Evolutionary conservation across 2,329 filamentous ascomycete species (phyloP).

Genomic region (Didymella exigua): DNA sequence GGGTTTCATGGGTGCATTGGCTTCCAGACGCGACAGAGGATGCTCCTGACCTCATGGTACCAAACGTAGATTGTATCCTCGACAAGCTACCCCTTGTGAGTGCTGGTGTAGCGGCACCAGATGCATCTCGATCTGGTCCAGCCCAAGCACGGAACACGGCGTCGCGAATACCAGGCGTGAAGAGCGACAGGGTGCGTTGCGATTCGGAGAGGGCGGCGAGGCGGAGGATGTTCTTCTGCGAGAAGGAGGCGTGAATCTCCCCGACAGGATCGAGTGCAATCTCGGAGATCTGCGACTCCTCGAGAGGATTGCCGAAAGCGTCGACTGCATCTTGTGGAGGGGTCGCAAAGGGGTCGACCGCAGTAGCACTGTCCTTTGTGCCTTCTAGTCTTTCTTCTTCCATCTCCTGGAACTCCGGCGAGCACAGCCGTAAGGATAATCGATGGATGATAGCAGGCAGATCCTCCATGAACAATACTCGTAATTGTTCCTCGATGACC

Average conservation of each 20-base stretch:
- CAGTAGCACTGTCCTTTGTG: constrained; percentile 60
- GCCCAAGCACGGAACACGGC: constrained; percentile 94
- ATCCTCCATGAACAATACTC: constrained; percentile 97
- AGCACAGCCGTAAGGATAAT: constrained; percentile 85
- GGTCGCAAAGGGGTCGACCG: constrained; percentile 80
- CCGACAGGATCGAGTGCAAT: constrained; percentile 78
- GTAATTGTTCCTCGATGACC: constrained; percentile 91
- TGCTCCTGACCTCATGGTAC: constrained; percentile 54
- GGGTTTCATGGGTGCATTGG: constrained; percentile 51
- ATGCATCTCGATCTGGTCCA: constrained; percentile 73
- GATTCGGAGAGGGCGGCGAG: constrained; percentile 84
- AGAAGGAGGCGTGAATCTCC: constrained; percentile 89
- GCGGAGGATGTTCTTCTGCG: constrained; percentile 88
- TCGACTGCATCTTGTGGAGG: constrained; percentile 84
- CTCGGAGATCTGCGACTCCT: constrained; percentile 75
- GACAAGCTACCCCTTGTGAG: constrained; percentile 53
- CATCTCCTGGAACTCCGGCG: constrained; percentile 77
- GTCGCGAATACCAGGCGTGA: constrained; percentile 88
- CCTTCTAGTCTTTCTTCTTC: constrained; percentile 62
- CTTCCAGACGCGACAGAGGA: constrained; percentile 46
- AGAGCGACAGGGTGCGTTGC: constrained; percentile 86
- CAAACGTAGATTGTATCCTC: constrained; percentile 53
- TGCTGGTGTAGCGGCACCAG: constrained; percentile 49
- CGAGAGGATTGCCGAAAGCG: constrained; percentile 75
- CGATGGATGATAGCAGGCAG: constrained; percentile 95